Percentiles rank a stretch among this genome's conserved stretches.
These are phyloP conservation scores for Plasmodium gaboni DNA, from an alignment of 169 alveolate genomes.

Conservation along the genomic window DNA sequence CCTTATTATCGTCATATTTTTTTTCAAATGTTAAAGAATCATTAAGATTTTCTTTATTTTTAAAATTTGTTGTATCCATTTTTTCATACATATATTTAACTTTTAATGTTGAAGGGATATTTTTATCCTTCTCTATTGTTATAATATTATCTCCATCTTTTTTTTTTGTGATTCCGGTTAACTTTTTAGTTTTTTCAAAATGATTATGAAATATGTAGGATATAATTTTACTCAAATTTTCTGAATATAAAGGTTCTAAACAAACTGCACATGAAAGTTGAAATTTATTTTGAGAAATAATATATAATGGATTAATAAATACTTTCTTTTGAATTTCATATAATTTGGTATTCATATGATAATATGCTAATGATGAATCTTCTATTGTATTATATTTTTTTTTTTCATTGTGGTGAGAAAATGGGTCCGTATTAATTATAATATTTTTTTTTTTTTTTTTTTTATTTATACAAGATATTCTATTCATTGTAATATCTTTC, in stretches of 20 bases:
- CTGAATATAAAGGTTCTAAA: slow-evolving; percentile 61
- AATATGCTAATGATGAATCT: neutral
- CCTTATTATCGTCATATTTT: neutral
- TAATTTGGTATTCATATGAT: neutral
- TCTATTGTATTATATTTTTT: no score
- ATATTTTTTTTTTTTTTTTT: slow-evolving; percentile 9
- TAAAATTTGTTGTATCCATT: neutral
- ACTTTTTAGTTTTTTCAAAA: slow-evolving; percentile 22
- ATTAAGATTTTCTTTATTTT: neutral
- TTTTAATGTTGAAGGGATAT: neutral
- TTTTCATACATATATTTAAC: neutral
- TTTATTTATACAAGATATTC: slow-evolving; percentile 20
- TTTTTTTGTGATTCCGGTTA: neutral
- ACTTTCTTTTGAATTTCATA: neutral
- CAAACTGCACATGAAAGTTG: slow-evolving; percentile 71
- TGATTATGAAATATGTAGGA: slow-evolving; percentile 38
- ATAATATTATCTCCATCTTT: neutral
- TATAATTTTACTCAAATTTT: slow-evolving; percentile 27
- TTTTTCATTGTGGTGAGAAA: neutral
- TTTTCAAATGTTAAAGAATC: neutral
- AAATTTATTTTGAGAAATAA: slow-evolving; percentile 54
- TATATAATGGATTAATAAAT: slow-evolving; percentile 38
- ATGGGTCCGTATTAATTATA: neutral
- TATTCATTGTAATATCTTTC: slow-evolving; percentile 57
- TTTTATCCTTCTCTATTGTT: neutral